A percentile compares a stretch with the other conserved stretches of the same genome.
Evolutionary conservation across 805 yeast genomes (phyloP).

Genomic region (Yamadazyma akitaensis): DNA sequence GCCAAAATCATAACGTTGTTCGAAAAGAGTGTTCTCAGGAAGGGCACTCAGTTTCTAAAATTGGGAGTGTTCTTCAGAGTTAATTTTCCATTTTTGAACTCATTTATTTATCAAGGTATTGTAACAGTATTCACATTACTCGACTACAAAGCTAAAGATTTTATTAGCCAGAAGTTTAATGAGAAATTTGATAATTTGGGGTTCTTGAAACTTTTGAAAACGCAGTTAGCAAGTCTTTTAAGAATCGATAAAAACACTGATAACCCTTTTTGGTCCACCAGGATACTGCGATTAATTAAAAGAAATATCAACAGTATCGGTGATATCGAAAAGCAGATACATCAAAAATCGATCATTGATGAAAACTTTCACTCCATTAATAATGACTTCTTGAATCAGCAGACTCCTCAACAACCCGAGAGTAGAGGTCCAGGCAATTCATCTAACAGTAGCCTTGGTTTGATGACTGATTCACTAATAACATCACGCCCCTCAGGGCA

Average conservation of each 20-base stretch:
- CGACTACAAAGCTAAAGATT: slow-evolving; percentile 36
- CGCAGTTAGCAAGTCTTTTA: slow-evolving; percentile 20
- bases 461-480: slow-evolving; percentile 2
- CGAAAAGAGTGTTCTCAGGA: slow-evolving; percentile 9
- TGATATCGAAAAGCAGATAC: slow-evolving; percentile 19
- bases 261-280: slow-evolving; percentile 32
- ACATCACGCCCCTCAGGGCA: neutral
- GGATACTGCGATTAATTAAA: slow-evolving; percentile 29
- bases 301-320: slow-evolving; percentile 28
- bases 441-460: neutral
- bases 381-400: neutral
- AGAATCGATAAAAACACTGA: slow-evolving; percentile 23
- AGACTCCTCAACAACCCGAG: neutral
- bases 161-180: slow-evolving; percentile 6
- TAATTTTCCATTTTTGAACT: slow-evolving; percentile 43
- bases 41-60: slow-evolving; percentile 11
- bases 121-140: slow-evolving; percentile 49
- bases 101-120: slow-evolving; percentile 50
- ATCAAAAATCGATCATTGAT: slow-evolving; percentile 1
- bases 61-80: slow-evolving; percentile 36
- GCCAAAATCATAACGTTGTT: slow-evolving; percentile 31
- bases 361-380: neutral
- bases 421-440: neutral
- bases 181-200: slow-evolving; percentile 10
- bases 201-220: slow-evolving; percentile 23